Conservation (phyloP, 2,329 filamentous ascomycete genomes). For the Penicillium janthinellum region DNA sequence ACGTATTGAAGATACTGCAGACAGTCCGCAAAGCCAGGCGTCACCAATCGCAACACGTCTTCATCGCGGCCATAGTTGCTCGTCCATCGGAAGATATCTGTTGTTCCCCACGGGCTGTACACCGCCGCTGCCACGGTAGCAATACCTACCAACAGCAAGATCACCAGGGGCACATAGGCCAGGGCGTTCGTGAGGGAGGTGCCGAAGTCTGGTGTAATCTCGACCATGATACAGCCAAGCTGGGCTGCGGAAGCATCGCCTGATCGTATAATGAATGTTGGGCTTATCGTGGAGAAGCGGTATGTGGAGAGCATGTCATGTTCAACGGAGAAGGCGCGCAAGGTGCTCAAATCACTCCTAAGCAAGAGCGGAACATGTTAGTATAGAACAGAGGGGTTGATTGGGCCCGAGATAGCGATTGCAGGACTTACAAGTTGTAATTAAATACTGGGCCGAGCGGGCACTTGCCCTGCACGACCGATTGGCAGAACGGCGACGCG, state of each 20-base stretch:
- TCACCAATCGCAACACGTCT: constrained; percentile 87
- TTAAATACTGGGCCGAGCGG: constrained; percentile 75
- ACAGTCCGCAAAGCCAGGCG: constrained; percentile 94
- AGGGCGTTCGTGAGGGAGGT: constrained; percentile 66
- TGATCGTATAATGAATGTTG: constrained; percentile 73
- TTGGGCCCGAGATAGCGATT: neutral
- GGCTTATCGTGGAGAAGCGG: constrained; percentile 77
- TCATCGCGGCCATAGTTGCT: constrained; percentile 95
- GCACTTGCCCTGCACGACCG: constrained; percentile 63
- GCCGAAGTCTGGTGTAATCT: constrained; percentile 81
- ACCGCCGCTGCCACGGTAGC: constrained; percentile 84
- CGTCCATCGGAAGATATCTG: constrained; percentile 92
- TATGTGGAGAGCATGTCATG: constrained; percentile 81
- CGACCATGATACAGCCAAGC: constrained; percentile 79
- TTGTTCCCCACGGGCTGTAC: constrained; percentile 90
- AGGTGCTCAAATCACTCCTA: constrained; percentile 49
- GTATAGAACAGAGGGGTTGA: neutral
- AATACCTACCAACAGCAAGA: constrained; percentile 76
- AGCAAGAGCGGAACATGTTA: constrained; percentile 6
- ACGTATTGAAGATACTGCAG: constrained; percentile 96
- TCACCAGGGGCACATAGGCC: constrained; percentile 73
- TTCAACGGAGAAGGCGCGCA: constrained; percentile 73
- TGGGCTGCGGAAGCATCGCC: constrained; percentile 65
- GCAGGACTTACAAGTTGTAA: constrained; percentile 50
- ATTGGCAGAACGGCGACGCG: constrained; percentile 66